phyloP scores from a whole-genome alignment of 2,329 filamentous ascomycete genomes.

The Neurospora sp. region DNA sequence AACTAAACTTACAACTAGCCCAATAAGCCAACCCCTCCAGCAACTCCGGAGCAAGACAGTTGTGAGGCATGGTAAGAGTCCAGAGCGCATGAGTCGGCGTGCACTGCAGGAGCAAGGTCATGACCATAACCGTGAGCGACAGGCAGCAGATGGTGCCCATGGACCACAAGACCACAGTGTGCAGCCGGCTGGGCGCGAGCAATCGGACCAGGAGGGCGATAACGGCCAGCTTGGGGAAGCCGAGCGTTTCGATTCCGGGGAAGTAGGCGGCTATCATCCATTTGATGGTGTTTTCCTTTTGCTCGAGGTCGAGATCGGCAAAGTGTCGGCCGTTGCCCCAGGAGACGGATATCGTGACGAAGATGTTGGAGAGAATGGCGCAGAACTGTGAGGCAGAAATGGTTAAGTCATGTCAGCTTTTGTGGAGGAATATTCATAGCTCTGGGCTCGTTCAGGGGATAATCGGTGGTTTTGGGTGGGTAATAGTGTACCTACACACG shows the following conservation, averaged over 20 bases:
- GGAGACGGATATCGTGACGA: conserved; percentile 25
- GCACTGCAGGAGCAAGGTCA: conserved; percentile 34
- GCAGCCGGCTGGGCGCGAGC: conserved; percentile 24
- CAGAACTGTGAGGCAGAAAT: conserved; percentile 2
- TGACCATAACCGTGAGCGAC: conserved; percentile 25
- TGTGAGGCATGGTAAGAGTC: conserved; percentile 10
- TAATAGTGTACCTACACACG: conserved; percentile 6
- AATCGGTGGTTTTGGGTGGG: not conserved
- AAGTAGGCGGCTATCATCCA: conserved; percentile 29
- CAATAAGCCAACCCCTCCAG: conserved; percentile 11
- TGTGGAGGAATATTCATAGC: not conserved
- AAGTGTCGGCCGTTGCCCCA: conserved; percentile 31
- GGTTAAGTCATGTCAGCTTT: not conserved
- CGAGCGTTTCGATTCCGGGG: conserved; percentile 29
- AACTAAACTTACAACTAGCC: conserved; percentile 19
- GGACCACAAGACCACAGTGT: conserved; percentile 27
- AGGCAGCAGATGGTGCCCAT: conserved; percentile 24
- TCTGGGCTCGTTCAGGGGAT: not conserved
- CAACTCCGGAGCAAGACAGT: not conserved
- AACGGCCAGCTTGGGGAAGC: conserved; percentile 32
- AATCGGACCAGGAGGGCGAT: conserved; percentile 28
- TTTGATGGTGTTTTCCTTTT: conserved; percentile 23
- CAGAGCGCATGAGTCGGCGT: conserved; percentile 30
- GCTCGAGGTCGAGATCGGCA: conserved; percentile 18
- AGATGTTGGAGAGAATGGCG: conserved; percentile 20